phyloP scores from a whole-genome alignment of 371 early-diverging fungal species.

The Saksenaea vasiformis region DNA sequence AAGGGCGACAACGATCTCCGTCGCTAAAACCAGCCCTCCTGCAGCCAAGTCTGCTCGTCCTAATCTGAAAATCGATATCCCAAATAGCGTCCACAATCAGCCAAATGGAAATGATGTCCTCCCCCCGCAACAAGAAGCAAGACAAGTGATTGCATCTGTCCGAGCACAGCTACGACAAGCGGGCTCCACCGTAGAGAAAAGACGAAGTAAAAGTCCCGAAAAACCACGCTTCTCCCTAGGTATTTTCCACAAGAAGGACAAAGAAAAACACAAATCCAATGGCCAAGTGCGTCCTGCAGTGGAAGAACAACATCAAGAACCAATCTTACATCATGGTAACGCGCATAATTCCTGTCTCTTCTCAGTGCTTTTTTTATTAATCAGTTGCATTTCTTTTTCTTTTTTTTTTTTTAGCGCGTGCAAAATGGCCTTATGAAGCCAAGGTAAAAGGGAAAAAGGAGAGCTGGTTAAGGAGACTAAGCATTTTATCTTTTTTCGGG shows the following conservation, averaged over 20 bases:
- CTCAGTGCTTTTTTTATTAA: not conserved
- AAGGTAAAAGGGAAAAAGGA: constrained; percentile 13
- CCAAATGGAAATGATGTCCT: not conserved
- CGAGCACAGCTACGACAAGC: constrained; percentile 13
- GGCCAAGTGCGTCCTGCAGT: not conserved
- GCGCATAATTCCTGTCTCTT: not conserved
- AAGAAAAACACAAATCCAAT: constrained; percentile 19
- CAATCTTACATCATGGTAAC: constrained; percentile 19
- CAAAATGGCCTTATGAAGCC: constrained; percentile 34
- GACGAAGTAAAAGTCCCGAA: constrained; percentile 7
- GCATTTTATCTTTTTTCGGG: not conserved
- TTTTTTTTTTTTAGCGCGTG: constrained; percentile 11
- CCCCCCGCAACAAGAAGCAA: constrained; percentile 10
- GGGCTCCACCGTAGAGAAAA: not conserved
- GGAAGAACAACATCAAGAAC: constrained; percentile 1
- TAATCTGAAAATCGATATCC: not conserved
- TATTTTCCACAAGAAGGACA: constrained; percentile 25
- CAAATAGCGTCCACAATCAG: not conserved
- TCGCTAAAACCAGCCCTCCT: not conserved
- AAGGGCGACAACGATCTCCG: not conserved
- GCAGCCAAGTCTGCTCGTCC: not conserved
- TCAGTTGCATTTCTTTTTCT: not conserved
- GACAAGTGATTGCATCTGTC: constrained; percentile 1
- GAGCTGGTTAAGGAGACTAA: not conserved
- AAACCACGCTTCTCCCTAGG: constrained; percentile 21